Evolutionary conservation across 2,329 filamentous ascomycete species (phyloP).

Genomic region (Ophiostoma sp.): DNA sequence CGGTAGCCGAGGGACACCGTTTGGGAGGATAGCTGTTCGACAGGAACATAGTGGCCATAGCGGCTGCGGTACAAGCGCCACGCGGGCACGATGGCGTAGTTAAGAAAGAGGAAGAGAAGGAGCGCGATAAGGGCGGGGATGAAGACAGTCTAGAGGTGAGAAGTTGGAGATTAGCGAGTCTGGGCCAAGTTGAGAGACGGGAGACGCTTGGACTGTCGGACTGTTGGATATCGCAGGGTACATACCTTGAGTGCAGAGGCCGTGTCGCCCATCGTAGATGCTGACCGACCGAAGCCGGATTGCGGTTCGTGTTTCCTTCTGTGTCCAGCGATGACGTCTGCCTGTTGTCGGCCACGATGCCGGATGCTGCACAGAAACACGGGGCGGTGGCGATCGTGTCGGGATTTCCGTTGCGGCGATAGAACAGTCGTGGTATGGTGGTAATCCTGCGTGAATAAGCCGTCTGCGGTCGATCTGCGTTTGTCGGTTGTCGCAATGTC

Average conservation of each 20-base stretch:
- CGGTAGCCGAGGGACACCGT: slow-evolving; percentile 51
- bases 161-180: neutral
- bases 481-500: neutral
- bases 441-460: neutral
- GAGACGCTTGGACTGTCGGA: no score
- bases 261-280: neutral
- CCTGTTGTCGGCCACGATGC: neutral
- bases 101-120: slow-evolving; percentile 59
- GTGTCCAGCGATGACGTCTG: neutral
- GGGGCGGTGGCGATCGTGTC: neutral
- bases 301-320: neutral
- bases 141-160: slow-evolving; percentile 54
- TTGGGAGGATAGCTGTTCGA: slow-evolving; percentile 56
- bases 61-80: slow-evolving; percentile 65
- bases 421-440: no score
- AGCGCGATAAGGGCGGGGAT: slow-evolving; percentile 67
- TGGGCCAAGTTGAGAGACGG: neutral
- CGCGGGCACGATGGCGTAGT: slow-evolving; percentile 60
- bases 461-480: neutral
- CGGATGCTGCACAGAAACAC: neutral
- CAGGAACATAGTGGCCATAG: slow-evolving; percentile 68
- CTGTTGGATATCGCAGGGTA: no score
- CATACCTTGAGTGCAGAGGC: slow-evolving; percentile 37
- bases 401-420: no score
- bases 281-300: slow-evolving; percentile 10